These are phyloP conservation scores for Tritrichomonas musculus DNA, from an alignment of 208 protist genomes.

Conservation along the genomic window DNA sequence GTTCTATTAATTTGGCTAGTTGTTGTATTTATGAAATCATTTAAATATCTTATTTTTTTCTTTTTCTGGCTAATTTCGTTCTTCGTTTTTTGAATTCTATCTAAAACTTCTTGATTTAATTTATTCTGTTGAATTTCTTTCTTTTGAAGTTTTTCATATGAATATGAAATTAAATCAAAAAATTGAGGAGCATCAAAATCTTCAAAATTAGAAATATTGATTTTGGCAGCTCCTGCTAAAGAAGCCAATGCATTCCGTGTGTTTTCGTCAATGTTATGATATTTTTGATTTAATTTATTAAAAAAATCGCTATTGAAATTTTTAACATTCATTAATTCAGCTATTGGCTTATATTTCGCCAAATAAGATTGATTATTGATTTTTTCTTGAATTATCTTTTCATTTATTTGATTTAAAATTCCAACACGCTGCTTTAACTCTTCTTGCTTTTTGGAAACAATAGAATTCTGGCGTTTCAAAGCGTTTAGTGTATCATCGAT, in stretches of 20 bases:
- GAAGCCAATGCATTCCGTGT: not conserved
- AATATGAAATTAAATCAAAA: not conserved
- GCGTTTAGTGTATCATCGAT: not conserved
- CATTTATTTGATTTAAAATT: not conserved
- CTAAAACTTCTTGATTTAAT: not conserved
- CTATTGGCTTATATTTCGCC: not conserved
- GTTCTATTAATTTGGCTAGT: not conserved
- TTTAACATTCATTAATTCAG: not conserved
- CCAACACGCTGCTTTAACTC: not conserved
- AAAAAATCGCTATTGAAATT: too few relatives aligned
- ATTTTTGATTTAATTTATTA: not conserved
- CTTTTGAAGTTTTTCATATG: not conserved
- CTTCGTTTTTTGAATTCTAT: not conserved
- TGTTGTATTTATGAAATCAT: not conserved
- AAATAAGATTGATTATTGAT: not conserved
- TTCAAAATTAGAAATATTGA: not conserved
- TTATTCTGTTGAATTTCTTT: not conserved
- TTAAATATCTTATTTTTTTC: not conserved
- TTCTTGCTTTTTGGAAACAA: too few relatives aligned
- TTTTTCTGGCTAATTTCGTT: not conserved
- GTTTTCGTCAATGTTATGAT: not conserved
- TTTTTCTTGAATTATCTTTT: not conserved
- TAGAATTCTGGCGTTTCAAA: not conserved
- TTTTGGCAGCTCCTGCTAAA: not conserved
- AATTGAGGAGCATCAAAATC: not conserved